Conservation (phyloP, 1,139 yeast genomes). For the Candida labiduridarum region DNA sequence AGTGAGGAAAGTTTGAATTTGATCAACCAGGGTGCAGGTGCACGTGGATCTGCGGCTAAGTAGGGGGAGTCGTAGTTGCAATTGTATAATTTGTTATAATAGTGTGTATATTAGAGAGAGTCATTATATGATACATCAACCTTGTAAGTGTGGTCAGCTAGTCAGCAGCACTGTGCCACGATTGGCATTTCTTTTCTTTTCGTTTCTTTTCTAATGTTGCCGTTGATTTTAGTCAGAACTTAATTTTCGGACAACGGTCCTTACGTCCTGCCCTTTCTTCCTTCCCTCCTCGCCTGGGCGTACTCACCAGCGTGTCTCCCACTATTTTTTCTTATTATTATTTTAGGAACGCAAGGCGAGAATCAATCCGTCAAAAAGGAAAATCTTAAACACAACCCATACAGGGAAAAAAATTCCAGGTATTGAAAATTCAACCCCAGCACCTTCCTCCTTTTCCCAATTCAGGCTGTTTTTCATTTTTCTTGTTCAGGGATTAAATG, state of each 20-base stretch:
- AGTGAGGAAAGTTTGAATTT: slow-evolving; percentile 62
- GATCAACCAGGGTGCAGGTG: slow-evolving; percentile 84
- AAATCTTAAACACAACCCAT: neutral
- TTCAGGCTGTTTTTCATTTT: neutral
- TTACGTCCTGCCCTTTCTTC: too few relatives aligned
- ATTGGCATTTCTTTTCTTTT: too few relatives aligned
- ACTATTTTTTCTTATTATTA: too few relatives aligned
- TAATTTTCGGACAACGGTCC: too few relatives aligned
- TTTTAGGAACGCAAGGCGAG: too few relatives aligned
- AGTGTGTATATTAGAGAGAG: neutral
- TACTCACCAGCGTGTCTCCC: too few relatives aligned
- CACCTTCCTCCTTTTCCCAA: neutral
- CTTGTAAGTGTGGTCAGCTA: too few relatives aligned
- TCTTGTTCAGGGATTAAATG: neutral
- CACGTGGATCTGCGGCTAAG: slow-evolving; percentile 67
- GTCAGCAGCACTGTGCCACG: too few relatives aligned
- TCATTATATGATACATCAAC: neutral
- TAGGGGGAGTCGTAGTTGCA: slow-evolving; percentile 12
- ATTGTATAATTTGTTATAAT: neutral
- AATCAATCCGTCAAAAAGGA: neutral
- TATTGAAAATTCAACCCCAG: neutral
- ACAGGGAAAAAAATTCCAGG: neutral
- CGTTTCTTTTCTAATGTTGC: too few relatives aligned
- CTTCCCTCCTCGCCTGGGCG: too few relatives aligned
- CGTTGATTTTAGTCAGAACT: too few relatives aligned